Conservation (phyloP, 176 grass and related monocot genomes). For the Puya raimondii region DNA sequence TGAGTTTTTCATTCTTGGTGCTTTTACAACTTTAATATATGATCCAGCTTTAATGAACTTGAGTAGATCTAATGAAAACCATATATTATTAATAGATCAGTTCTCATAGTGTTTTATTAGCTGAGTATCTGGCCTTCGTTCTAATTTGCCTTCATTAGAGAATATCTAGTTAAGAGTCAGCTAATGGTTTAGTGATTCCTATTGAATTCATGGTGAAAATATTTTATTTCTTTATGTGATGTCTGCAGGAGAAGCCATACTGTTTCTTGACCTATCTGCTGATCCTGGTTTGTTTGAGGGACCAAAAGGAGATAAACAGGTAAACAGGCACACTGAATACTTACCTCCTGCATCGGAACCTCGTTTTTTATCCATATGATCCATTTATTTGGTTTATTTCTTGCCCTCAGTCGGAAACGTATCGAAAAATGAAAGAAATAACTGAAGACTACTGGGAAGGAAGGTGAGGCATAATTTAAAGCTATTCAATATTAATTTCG, state of each 20-base stretch:
- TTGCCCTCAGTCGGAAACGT: constrained; percentile 59
- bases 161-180: neutral
- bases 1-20: too few relatives aligned
- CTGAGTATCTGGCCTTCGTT: neutral
- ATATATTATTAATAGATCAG: too few relatives aligned
- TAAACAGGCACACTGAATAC: constrained; percentile 17
- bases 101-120: neutral
- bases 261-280: constrained; percentile 74
- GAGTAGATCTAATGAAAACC: too few relatives aligned
- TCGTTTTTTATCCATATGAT: constrained; percentile 5
- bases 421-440: constrained; percentile 83
- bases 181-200: neutral
- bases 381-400: constrained; percentile 19
- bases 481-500: neutral
- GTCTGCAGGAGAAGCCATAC: constrained; percentile 54
- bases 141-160: neutral
- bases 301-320: constrained; percentile 81
- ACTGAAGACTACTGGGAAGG: constrained; percentile 66
- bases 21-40: too few relatives aligned
- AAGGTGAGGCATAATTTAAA: constrained; percentile 34
- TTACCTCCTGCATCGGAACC: constrained; percentile 7
- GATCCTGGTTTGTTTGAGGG: constrained; percentile 81
- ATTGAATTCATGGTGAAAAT: neutral
- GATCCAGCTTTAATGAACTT: too few relatives aligned
- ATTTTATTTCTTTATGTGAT: constrained; percentile 12